A percentile compares a stretch with the other conserved stretches of the same genome.
phyloP scores from a whole-genome alignment of 73 alveolate species.

The Diophrys sp. region DNA sequence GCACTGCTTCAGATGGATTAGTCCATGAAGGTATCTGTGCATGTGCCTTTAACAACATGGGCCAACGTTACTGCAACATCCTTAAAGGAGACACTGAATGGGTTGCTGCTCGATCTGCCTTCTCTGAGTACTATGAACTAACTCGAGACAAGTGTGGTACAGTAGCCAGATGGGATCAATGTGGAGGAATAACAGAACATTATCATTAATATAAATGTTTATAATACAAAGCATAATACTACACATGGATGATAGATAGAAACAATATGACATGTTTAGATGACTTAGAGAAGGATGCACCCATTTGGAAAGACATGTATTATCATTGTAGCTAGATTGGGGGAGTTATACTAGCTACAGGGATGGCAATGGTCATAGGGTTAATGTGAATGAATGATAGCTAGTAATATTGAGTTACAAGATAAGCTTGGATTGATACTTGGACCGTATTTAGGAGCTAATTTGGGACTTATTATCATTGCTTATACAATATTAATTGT shows the following conservation, averaged over 20 bases:
- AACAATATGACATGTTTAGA: not conserved
- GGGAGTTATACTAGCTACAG: no score
- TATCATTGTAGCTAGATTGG: not conserved
- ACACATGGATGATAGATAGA: not conserved
- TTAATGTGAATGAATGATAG: no score
- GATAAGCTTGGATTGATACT: no score
- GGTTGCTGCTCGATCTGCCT: constrained; percentile 34
- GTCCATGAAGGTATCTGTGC: constrained; percentile 21
- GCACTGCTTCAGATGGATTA: not conserved
- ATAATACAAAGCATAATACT: constrained; percentile 2
- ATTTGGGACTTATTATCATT: no score
- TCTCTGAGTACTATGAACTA: constrained; percentile 30
- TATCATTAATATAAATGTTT: constrained; percentile 19
- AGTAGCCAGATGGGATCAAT: constrained; percentile 54
- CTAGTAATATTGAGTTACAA: no score
- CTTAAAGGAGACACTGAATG: constrained; percentile 56
- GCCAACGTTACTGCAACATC: constrained; percentile 36
- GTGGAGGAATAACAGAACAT: constrained; percentile 27
- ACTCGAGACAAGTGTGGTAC: constrained; percentile 40
- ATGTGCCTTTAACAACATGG: constrained; percentile 29
- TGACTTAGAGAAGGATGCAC: not conserved
- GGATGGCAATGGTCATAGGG: no score
- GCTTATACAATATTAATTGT: no score
- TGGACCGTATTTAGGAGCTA: no score
- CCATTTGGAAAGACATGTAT: not conserved